Conservation (phyloP, 345 rosid species). For the Lepidium sativum region DNA sequence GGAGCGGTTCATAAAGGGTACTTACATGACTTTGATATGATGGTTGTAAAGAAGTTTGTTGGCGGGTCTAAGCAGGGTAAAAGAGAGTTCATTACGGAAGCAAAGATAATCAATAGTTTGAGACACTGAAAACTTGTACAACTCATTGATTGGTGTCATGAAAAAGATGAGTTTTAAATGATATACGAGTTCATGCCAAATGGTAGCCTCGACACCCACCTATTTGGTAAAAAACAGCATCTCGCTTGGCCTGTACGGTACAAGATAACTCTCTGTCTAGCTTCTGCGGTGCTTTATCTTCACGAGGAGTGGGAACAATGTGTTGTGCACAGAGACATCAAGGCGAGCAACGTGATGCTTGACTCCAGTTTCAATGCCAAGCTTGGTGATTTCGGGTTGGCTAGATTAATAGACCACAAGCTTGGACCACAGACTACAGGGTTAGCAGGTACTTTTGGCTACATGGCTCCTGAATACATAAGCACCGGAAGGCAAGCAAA, state of each 20-base stretch:
- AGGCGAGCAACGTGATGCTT: conserved; percentile 55
- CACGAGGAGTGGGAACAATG: conserved; percentile 65
- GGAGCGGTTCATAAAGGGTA: no score
- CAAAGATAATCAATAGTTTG: no score
- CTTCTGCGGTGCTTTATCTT: conserved; percentile 45
- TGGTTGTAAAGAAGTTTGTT: no score
- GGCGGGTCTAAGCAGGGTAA: no score
- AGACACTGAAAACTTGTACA: no score
- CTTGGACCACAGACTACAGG: conserved; percentile 36
- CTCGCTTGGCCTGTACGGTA: conserved; percentile 40
- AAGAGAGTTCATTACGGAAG: no score
- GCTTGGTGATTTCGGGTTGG: conserved; percentile 64
- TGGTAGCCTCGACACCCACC: conserved; percentile 50
- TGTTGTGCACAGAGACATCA: conserved; percentile 53
- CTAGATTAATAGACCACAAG: conserved; percentile 43
- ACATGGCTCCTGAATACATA: conserved; percentile 48
- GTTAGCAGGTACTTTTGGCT: conserved; percentile 46
- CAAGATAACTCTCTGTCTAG: conserved; percentile 40
- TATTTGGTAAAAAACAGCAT: conserved; percentile 30
- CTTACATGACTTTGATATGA: no score
- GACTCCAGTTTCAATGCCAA: conserved; percentile 50
- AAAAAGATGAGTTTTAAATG: conserved; percentile 45
- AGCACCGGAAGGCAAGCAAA: conserved; percentile 43
- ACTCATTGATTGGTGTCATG: no score
- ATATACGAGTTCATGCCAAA: conserved; percentile 69